These are phyloP conservation scores for Xeromyces bisporus DNA, from an alignment of 495 filamentous ascomycete species.

Conservation along the genomic window DNA sequence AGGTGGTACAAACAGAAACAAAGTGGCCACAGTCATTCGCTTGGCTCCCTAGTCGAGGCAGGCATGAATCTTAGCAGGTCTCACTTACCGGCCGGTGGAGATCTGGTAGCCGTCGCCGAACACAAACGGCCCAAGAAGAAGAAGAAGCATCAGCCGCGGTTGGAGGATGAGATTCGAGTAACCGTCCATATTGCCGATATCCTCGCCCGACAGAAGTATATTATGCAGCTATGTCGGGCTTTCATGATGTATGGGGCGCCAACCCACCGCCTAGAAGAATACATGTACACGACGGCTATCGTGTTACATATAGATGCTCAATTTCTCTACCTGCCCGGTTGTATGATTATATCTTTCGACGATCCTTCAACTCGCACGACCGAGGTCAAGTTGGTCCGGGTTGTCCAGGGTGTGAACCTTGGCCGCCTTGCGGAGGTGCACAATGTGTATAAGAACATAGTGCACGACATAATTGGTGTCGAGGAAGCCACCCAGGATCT, in stretches of 20 bases:
- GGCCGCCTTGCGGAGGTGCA: slow-evolving; percentile 68
- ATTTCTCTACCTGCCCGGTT: slow-evolving; percentile 78
- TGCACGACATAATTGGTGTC: slow-evolving; percentile 67
- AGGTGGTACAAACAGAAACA: slow-evolving; percentile 19
- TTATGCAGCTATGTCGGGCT: slow-evolving; percentile 70
- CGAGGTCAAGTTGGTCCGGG: slow-evolving; percentile 71
- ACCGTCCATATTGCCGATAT: slow-evolving; percentile 70
- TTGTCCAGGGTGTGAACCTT: slow-evolving; percentile 59
- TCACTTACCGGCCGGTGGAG: slow-evolving; percentile 10
- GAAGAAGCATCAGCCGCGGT: slow-evolving; percentile 11
- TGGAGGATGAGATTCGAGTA: slow-evolving; percentile 47
- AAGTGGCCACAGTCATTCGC: slow-evolving; percentile 11
- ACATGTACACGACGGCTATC: slow-evolving; percentile 73
- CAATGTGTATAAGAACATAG: slow-evolving; percentile 76
- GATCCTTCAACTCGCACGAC: slow-evolving; percentile 73
- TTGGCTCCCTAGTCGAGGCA: slow-evolving; percentile 15
- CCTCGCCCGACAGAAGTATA: slow-evolving; percentile 61
- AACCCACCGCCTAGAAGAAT: slow-evolving; percentile 60
- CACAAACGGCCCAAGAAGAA: slow-evolving; percentile 12
- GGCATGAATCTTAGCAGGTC: slow-evolving; percentile 14
- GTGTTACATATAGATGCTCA: slow-evolving; percentile 77
- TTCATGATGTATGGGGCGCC: slow-evolving; percentile 70
- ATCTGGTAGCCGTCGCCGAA: slow-evolving; percentile 11
- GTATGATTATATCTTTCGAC: slow-evolving; percentile 89
- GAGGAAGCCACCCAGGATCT: slow-evolving; percentile 58